Evolutionary conservation across 2,329 filamentous ascomycete species (phyloP), one percentile per base, ranked within the genome.

Genomic region (Sporothrix dimorphospora): DNA sequence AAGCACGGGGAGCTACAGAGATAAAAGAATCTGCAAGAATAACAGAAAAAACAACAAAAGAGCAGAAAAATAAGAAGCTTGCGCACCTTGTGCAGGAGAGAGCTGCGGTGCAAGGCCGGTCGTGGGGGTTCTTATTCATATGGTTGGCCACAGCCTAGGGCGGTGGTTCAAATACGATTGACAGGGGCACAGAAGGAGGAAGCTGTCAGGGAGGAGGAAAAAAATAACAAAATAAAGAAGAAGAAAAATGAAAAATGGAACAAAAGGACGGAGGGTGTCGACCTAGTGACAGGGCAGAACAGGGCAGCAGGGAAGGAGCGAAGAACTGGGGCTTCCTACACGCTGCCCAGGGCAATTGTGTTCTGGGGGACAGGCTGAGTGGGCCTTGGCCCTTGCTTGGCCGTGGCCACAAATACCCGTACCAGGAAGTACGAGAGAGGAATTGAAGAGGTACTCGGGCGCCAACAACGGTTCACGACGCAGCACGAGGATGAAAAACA

Each of bases 81-180:
- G 42, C 27, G 63, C 12, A 30, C 63, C 14, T 49, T n/a, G 14
- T 47, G 42, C 59, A 45, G 59, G 59, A 45, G 21, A 27, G 30
- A 40, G 47, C 34, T 69, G 66, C 53, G 51, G 49, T 70, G 53
- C 67, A 34, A 27, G 53, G 38, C 53, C 69, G 34, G 69, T n/a
- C 69, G 69, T 71, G 69, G 57, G 59, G 69, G 69, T 42, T 45
- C 30, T 51, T 40, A 49, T 45, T 42, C 57, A 16, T 71, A 24
- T 71, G 69, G 69, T 55, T 66, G 59, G 57, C 69, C 69, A 65
- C n/a, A n/a, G n/a, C 34, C 16, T 19, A 24, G 12, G n/a, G 19
- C n/a, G 55, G 69, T 30, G n/a, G 57, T 55, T 16, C 12, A 27
- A 47, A 53, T 38, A 59, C 9, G 63, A 19, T 66, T n/a, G 63